These are phyloP conservation scores for Theileria luwenshuni DNA, from an alignment of 169 alveolate genomes.

Conservation along the genomic window DNA sequence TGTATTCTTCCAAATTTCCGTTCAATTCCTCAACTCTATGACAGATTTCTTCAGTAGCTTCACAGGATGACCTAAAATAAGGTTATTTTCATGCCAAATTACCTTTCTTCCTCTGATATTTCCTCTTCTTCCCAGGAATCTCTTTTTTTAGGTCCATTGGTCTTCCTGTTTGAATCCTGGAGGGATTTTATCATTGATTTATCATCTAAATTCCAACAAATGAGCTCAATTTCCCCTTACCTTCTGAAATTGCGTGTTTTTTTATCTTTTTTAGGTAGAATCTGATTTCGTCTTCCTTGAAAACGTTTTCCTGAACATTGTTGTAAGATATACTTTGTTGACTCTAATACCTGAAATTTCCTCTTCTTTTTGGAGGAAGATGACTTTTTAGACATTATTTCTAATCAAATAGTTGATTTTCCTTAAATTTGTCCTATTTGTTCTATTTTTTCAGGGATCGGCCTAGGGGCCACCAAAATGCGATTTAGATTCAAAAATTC, in stretches of 20 bases:
- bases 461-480: no score
- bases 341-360: conserved; percentile 11
- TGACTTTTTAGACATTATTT: conserved; percentile 11
- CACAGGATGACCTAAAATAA: no score
- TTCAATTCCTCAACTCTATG: no score
- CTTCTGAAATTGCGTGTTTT: conserved; percentile 23
- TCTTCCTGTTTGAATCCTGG: background rate
- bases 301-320: background rate
- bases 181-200: conserved; percentile 6
- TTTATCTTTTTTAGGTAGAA: conserved; percentile 20
- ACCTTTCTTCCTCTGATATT: background rate
- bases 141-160: background rate
- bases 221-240: background rate
- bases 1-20: no score
- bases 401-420: no score
- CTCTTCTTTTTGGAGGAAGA: conserved; percentile 13
- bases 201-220: conserved; percentile 11
- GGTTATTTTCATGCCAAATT: no score
- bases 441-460: no score
- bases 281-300: conserved; percentile 21
- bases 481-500: no score
- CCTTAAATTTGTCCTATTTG: no score
- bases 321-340: background rate
- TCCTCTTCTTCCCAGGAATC: background rate
- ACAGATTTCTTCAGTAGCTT: no score